Base-by-base conservation (phyloP, 139 green algal genomes). In the Auxenochlorella protothecoides region DNA sequence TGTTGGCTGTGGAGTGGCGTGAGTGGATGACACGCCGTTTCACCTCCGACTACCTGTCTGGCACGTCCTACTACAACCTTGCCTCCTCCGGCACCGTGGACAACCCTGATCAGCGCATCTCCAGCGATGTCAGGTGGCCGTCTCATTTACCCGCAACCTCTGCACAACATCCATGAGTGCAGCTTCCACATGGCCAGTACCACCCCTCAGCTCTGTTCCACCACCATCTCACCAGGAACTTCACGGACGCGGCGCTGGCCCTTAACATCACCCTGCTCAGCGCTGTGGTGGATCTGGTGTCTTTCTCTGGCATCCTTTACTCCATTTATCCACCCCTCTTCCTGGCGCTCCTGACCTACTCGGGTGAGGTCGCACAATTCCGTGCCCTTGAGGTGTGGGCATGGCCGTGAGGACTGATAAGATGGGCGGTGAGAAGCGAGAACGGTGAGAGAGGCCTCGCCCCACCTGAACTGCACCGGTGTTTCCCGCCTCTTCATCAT, bases 241-340 rank as follows among this genome's bases (percentile, higher is more conserved):
- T 98, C 84, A 98, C 92, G 52, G 89, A 90, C 76, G 92, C 90
- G 4, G 80, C 93, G 0, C 66, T 98, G 53, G 75, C 63, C 6
- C 87, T 99, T 71, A 79, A 83, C 2, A 78, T 97, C 51, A 90
- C 85, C 8, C 68, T 98, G 11, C 82, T 99, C 59, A 97, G 94
- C 77, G 84, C 89, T 5, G 52, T 74, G 0, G 78, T 97, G 6
- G 94, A 99, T 83, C 88, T 99, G 56, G 71, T 98, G 3, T 94
- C 86, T 57, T 99, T 99, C 84, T 92, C 83, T 14, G 90, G 87
- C 71, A 99, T 99, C 80, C 80, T 99, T 63, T 98, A 90, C 83
- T 85, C 78, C 72, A 99, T 99, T 75, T 99, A 99, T 81, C 94
- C 94, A 2, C 94, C 94, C 0, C 86, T 99, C 44, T 98, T 98